Conservation (phyloP, 2,329 filamentous ascomycete species). For the Aureobasidium melanogenum region DNA sequence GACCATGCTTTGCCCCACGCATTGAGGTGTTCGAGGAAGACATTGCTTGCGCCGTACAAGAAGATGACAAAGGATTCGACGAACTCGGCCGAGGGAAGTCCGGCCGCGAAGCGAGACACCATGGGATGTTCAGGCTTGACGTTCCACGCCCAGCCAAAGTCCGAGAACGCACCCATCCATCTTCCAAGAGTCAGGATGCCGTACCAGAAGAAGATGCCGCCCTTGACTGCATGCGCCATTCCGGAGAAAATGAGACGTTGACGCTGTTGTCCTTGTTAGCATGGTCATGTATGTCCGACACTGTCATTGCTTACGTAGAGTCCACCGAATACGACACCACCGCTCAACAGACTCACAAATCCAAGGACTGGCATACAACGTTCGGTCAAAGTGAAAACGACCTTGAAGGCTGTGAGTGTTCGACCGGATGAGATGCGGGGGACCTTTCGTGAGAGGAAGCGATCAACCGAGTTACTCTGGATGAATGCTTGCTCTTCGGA, state of each 20-base stretch:
- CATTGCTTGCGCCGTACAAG: constrained; percentile 74
- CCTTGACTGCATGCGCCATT: constrained; percentile 84
- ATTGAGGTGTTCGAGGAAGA: constrained; percentile 80
- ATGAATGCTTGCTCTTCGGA: constrained; percentile 37
- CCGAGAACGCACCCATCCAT: constrained; percentile 79
- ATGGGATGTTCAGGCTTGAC: constrained; percentile 52
- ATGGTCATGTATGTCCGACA: background rate
- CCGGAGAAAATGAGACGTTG: constrained; percentile 64
- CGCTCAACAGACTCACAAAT: constrained; percentile 62
- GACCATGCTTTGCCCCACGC: constrained; percentile 61
- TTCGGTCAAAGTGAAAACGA: constrained; percentile 59
- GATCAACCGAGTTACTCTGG: constrained; percentile 22
- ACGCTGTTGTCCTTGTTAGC: constrained; percentile 41
- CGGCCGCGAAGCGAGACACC: constrained; percentile 52
- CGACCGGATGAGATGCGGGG: constrained; percentile 33
- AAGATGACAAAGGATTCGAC: constrained; percentile 80
- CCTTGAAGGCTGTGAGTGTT: constrained; percentile 48
- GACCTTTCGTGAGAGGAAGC: constrained; percentile 19
- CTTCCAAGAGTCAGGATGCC: constrained; percentile 75
- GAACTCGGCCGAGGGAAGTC: constrained; percentile 67
- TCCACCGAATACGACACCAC: constrained; percentile 64
- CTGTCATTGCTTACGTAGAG: constrained; percentile 58
- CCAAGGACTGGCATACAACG: constrained; percentile 66
- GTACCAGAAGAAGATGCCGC: constrained; percentile 86
- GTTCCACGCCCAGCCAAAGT: constrained; percentile 92